phyloP scores from a whole-genome alignment of 768 basidiomycete genomes.

The Imleria badia region DNA sequence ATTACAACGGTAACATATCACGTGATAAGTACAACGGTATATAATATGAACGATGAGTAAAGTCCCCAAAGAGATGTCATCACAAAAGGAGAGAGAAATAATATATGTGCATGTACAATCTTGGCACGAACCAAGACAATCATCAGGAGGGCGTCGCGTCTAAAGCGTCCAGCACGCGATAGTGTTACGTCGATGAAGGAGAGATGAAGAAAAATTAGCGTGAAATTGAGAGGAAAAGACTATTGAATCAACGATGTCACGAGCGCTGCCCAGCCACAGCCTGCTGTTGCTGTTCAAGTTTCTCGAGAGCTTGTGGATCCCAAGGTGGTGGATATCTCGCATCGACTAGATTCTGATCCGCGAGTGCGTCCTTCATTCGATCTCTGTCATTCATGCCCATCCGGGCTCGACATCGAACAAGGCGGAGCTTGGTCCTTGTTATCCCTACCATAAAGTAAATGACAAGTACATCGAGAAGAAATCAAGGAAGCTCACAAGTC shows the following conservation, averaged over 20 bases:
- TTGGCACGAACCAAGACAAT: background rate
- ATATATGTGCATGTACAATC: background rate
- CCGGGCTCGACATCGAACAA: slow-evolving; percentile 72
- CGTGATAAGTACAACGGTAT: slow-evolving; percentile 17
- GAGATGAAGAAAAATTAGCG: background rate
- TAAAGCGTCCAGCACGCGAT: slow-evolving; percentile 3
- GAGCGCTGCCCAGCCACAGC: slow-evolving; percentile 10
- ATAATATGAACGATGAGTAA: background rate
- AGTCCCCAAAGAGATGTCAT: slow-evolving; percentile 11
- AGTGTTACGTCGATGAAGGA: background rate
- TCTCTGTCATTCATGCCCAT: slow-evolving; percentile 77
- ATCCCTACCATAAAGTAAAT: slow-evolving; percentile 55
- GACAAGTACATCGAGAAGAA: background rate
- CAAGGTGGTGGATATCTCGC: slow-evolving; percentile 69
- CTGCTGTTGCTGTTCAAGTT: slow-evolving; percentile 28
- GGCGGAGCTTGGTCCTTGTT: slow-evolving; percentile 78
- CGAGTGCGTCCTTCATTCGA: slow-evolving; percentile 70
- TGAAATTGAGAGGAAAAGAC: background rate
- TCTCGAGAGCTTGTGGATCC: slow-evolving; percentile 48
- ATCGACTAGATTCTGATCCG: slow-evolving; percentile 79
- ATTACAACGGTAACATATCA: slow-evolving; percentile 16
- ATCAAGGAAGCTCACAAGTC: slow-evolving; percentile 52
- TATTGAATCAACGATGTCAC: slow-evolving; percentile 1
- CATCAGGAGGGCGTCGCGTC: background rate
- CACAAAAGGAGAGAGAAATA: background rate